Base-by-base conservation (phyloP, 163 green algal species). In the Prototheca wickerhamii region DNA sequence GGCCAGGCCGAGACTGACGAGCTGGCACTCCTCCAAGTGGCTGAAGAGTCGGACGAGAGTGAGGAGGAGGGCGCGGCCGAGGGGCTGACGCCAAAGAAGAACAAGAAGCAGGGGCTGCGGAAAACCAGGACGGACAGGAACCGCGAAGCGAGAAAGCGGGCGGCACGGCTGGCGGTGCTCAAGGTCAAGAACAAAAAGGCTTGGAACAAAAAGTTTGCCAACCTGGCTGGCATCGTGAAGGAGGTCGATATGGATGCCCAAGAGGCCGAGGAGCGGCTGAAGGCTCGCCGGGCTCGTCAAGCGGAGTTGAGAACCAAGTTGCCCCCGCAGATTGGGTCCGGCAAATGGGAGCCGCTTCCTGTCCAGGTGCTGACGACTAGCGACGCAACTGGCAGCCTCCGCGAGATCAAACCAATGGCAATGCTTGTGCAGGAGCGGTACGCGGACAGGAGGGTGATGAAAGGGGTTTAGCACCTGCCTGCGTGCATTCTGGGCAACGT, bases 311-410 rank as follows among this genome's bases (percentile, higher is more conserved):
- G 37, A 44, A 15, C 10, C 37, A 44, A 21, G 37, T 15, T 44
- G 37, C 37, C 37, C 37, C 10, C 37, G 10, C 37, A 44, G 37
- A 44, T 15, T 10, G 37, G 37, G 37, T 44, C 10, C 37, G 15
- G 37, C 57, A 68, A 55, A 15, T 89, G 78, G 62, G 52, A 78
- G 53, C 64, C 76, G 30, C 73, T 73, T 56, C 66, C 79, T 21
- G 37, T 84, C 42, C 75, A 89, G 65, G 82, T 89, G 56, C 60
- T 89, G 70, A 74, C 85, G n/a, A 79, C 59, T 25, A 75, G 85
- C 17, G 71, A 78, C 56, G 31, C 74, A 21, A 61, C 21, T 15
- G 80, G 80, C 65, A 84, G 78, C 61, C 68, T 89, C 57, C 69
- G 83, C 3, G 60, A 68, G 40, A 61, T 89, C 10, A 85, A 79